Conservation (phyloP, 257 asterid genomes). For the Coffea canephora region DNA sequence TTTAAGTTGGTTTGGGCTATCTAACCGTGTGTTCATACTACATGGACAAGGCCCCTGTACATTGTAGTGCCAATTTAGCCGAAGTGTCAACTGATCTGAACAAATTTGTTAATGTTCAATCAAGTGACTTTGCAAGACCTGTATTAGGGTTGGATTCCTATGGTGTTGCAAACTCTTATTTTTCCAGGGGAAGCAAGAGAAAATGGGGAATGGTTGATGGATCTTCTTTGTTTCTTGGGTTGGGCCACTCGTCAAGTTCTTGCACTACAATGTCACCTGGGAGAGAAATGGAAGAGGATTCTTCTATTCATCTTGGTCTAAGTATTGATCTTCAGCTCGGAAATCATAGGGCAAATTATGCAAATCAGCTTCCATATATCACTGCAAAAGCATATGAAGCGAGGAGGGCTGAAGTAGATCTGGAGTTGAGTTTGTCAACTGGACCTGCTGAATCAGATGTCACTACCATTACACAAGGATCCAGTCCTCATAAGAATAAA, state of each 20-base stretch:
- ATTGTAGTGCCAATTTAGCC: constrained; percentile 28
- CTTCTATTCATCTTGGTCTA: constrained; percentile 45
- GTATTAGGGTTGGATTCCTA: constrained; percentile 25
- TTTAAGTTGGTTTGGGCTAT: constrained; percentile 19
- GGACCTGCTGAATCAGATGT: constrained; percentile 50
- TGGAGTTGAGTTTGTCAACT: constrained; percentile 55
- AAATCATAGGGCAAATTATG: constrained; percentile 13
- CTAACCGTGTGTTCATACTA: constrained; percentile 26
- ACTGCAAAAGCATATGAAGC: constrained; percentile 17
- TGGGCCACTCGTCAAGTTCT: constrained; percentile 43
- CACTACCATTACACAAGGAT: constrained; percentile 34
- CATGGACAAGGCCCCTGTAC: constrained; percentile 52
- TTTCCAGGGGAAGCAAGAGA: constrained; percentile 41
- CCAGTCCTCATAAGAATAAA: constrained; percentile 23
- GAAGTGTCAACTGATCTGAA: constrained; percentile 24
- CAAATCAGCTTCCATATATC: constrained; percentile 20
- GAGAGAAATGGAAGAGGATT: constrained; percentile 44
- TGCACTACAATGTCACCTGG: constrained; percentile 36
- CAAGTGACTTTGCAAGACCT: constrained; percentile 14
- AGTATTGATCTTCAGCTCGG: constrained; percentile 33
- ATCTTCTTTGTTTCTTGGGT: constrained; percentile 44
- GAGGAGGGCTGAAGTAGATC: constrained; percentile 43
- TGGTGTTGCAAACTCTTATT: constrained; percentile 21
- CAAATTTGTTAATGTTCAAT: constrained; percentile 24
- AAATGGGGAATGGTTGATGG: constrained; percentile 37